Conservation (phyloP, 2,329 filamentous ascomycete genomes). For the Fusarium palustre region DNA sequence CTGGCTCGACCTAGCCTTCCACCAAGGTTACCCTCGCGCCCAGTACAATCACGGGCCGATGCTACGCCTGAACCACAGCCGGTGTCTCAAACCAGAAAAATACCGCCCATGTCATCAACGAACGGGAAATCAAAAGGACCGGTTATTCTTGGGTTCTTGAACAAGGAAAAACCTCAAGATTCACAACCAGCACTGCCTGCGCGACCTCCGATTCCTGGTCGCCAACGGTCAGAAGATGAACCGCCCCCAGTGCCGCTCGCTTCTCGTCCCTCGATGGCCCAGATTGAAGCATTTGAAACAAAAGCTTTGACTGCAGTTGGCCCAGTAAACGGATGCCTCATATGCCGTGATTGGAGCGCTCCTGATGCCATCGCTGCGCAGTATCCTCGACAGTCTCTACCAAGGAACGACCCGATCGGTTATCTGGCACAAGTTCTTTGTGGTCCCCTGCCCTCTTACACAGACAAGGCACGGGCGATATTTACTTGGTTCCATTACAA, state of each 20-base stretch:
- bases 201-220: conserved; percentile 35
- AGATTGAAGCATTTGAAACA: conserved; percentile 60
- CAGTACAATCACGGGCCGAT: conserved; percentile 49
- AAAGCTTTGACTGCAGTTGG: conserved; percentile 46
- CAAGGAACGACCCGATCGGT: conserved; percentile 71
- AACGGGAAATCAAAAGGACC: conserved; percentile 33
- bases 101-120: conserved; percentile 32
- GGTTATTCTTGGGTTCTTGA: conserved; percentile 34
- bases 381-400: conserved; percentile 79
- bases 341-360: conserved; percentile 87
- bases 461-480: conserved; percentile 91
- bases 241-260: conserved; percentile 66
- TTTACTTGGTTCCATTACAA: conserved; percentile 98
- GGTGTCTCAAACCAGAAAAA: conserved; percentile 26
- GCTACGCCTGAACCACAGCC: conserved; percentile 20
- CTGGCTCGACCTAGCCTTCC: conserved; percentile 57
- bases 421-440: conserved; percentile 85
- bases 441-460: conserved; percentile 79
- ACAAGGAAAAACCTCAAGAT: conserved; percentile 19
- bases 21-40: conserved; percentile 64
- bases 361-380: conserved; percentile 82
- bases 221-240: conserved; percentile 47
- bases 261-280: conserved; percentile 64
- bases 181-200: conserved; percentile 27
- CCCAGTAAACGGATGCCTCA: conserved; percentile 68